Evolutionary conservation across 2,329 filamentous ascomycete species (phyloP), one percentile per base, ranked within the genome.

Genomic region (Aspergillus persii): DNA sequence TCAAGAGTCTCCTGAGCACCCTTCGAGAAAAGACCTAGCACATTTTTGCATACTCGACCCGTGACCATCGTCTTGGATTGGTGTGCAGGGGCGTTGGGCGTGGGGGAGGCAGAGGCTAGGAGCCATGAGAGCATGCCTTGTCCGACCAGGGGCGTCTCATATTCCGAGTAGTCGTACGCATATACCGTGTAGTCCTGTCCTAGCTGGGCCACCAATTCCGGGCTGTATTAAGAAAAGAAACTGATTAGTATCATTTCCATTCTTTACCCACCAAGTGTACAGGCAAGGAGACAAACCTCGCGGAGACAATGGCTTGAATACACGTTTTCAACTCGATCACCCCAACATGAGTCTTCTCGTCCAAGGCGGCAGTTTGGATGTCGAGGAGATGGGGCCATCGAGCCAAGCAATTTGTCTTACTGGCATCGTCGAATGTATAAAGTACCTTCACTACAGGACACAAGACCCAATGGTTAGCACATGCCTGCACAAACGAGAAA

Each of bases 101-200:
- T 82, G 56, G 83, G 70, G 71, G 86, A 84, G 55, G 84, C 76
- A n/a, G 82, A 81, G 53, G 84, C 83, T 50, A 98, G 81, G 26
- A 89, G 86, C 84, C 90, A 89, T 41, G 95, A 98, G 23, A 99
- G 82, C 87, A 98, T 91, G 55, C 96, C 95, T 76, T 99, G 94
- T 26, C 95, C 95, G 27, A 97, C 94, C 57, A 98, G 83, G 55
- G 96, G 95, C 18, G 89, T 91, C 71, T 97, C 93, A 64, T 91
- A 90, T 77, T 99, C 95, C 11, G 95, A 97, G 75, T 94, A 98
- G 76, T 99, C 95, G 79, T 92, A 91, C 31, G 94, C 92, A 77
- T 99, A 99, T 58, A 99, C 88, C n/a, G 92, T 95, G 77, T 95
- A 99, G 78, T 99, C 93, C 75, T 85, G 79, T 77, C 89, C 83